These are phyloP conservation scores for Ambrosia hybrid DNA, from an alignment of 140 eudicot species.

Conservation along the genomic window DNA sequence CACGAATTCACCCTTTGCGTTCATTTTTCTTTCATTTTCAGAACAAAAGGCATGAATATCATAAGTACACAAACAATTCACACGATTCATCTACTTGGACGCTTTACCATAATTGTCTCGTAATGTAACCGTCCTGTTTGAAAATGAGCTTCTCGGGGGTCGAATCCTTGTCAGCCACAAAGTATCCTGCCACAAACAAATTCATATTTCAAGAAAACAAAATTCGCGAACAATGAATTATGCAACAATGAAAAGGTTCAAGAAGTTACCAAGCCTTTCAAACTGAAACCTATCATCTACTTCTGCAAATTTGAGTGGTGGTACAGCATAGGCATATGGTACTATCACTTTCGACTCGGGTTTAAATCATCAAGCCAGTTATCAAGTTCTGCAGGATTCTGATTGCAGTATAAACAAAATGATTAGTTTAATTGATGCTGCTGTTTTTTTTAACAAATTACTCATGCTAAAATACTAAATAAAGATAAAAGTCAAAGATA, in stretches of 20 bases:
- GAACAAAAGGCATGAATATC: neutral
- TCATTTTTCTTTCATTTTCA: neutral
- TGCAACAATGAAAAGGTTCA: conserved; percentile 14
- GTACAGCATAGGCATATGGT: conserved; percentile 68
- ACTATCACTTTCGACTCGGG: conserved; percentile 75
- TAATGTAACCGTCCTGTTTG: conserved; percentile 84
- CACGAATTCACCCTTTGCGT: neutral
- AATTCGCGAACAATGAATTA: neutral
- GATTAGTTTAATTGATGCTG: conserved; percentile 2
- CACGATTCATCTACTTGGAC: conserved; percentile 47
- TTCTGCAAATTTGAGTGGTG: conserved; percentile 51
- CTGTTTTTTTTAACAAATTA: neutral
- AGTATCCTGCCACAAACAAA: conserved; percentile 56
- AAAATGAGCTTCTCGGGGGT: conserved; percentile 82
- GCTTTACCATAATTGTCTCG: conserved; percentile 76
- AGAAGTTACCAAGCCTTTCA: conserved; percentile 78
- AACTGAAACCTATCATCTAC: conserved; percentile 86
- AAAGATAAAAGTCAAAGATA: neutral
- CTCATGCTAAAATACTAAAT: too few species aligned
- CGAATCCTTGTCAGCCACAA: conserved; percentile 85
- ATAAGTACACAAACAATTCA: neutral
- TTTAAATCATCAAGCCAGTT: conserved; percentile 92
- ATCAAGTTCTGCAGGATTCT: conserved; percentile 91
- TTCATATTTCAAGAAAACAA: conserved; percentile 9
- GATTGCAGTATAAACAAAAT: conserved; percentile 10